Evolutionary conservation across 2,329 filamentous ascomycete species (phyloP), one percentile per base, ranked within the genome.

Genomic region (Pseudocercospora cruenta): DNA sequence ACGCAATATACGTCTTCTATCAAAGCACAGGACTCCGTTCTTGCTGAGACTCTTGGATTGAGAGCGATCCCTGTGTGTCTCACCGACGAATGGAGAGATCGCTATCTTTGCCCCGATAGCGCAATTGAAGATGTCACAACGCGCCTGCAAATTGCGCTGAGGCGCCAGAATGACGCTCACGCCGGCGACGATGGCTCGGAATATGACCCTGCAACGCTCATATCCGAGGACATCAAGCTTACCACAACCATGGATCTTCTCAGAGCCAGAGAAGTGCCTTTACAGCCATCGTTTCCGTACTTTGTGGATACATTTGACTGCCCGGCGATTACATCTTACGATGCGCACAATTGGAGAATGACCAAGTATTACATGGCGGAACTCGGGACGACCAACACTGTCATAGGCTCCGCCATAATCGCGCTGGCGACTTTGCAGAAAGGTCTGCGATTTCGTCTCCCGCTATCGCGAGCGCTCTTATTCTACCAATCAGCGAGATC

Each of bases 221-320:
- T 55, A 26, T 55, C 51, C 4, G 24, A 22, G 14, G 51, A 55
- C 26, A 55, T 55, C 14, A 55, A 55, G 51, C 51, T 55, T n/a
- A 55, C 51, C 12, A 55, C 51, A 22, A 55, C 51, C 16, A 55
- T 55, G 51, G 51, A 55, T 55, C 51, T 55, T 14, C 51, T 55
- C 7, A 31, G 22, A 19, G 51, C 51, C 51, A 14, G 51, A 55
- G 51, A 55, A 55, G 51, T 55, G 8, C 51, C 51, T 28, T n/a
- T 19, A 26, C 51, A 31, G 26, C 24, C 51, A 6, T 21, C 51
- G 3, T 55, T 55, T 19, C 26, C 51, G 4, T 55, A 55, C 10
- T 55, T 55, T 19, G 51, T 55, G 12, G 51, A 55, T 22, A 16
- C 51, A 22, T 12, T 55, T 4, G 51, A 55, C 24, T 55, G 51